Evolutionary conservation across 176 grass and related monocot species (phyloP), one percentile per base, ranked within the genome.

Genomic region (Rhipidocladum racemiflorum): DNA sequence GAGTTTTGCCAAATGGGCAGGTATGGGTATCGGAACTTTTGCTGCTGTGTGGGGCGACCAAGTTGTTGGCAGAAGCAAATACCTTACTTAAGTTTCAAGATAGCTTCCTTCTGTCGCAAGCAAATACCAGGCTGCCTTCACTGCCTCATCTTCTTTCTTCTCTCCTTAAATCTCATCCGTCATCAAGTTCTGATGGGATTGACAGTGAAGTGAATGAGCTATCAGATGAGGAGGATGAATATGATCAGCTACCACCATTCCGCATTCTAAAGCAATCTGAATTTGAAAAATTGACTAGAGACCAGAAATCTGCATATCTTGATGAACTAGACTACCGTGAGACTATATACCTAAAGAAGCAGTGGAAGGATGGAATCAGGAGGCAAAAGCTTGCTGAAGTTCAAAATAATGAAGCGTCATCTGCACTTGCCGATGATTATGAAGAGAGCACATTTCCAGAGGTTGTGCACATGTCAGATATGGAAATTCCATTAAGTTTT

Each of bases 251-350:
- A 79, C 92, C 92, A 28, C 95, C 92, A 43, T 94, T 97, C 59
- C 95, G 92, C 24, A 87, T 97, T 84, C 86, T 94, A 34, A 94
- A 85, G 30, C 94, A 87, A 84, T 68, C 84, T 29, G 88, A 94
- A 85, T 97, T 76, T 75, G 87, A 89, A 70, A 86, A 88, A 9
- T 83, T 97, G 79, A 86, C 92, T 28, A 91, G 89, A 61, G 88
- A 84, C 72, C 95, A 97, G 79, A 94, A 68, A 83, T 85, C 86
- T 76, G 90, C 92, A 75, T 97, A 97, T 82, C 90, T 97, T 75
- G 92, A 97, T 82, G 95, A 97, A 81, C 81, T 97, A 63, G 90
- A 97, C 74, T 97, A 97, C 57, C 90, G 95, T 24, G 95, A 97
- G 77, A 97, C 95, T 79, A 65, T 92, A 78, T 97, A 89, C 82